These are phyloP conservation scores for Thermochaetoides thermophila DNA, from an alignment of 495 filamentous ascomycete species.

Conservation along the genomic window DNA sequence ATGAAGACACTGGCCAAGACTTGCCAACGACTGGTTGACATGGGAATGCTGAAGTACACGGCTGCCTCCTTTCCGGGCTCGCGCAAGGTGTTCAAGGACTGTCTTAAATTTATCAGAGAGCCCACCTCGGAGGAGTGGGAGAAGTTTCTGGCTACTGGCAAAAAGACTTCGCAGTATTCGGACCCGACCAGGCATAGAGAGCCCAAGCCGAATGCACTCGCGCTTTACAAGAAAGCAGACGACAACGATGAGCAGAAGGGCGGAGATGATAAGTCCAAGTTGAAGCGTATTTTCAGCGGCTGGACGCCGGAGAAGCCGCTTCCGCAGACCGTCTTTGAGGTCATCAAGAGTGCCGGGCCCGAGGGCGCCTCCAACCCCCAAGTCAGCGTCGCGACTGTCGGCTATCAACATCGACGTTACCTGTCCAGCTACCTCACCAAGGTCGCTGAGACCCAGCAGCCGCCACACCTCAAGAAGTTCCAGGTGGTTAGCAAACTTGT, in stretches of 20 bases:
- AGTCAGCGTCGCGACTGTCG: slow-evolving; percentile 27
- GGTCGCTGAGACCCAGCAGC: slow-evolving; percentile 29
- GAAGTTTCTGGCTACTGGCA: slow-evolving; percentile 31
- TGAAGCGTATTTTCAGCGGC: slow-evolving; percentile 16
- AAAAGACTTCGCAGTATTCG: slow-evolving; percentile 22
- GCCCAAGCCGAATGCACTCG: slow-evolving; percentile 19
- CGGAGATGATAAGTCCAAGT: slow-evolving; percentile 8
- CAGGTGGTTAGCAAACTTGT: slow-evolving; percentile 27
- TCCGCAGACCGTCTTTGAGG: slow-evolving; percentile 27
- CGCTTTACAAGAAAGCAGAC: slow-evolving; percentile 12
- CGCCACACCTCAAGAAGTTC: slow-evolving; percentile 27
- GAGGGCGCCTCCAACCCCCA: slow-evolving; percentile 29
- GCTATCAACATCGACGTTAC: slow-evolving; percentile 29
- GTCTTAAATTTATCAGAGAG: slow-evolving; percentile 62
- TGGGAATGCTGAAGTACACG: slow-evolving; percentile 56
- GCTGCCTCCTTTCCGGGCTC: slow-evolving; percentile 37
- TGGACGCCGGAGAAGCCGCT: slow-evolving; percentile 33
- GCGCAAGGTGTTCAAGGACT: slow-evolving; percentile 39
- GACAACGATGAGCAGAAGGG: slow-evolving; percentile 4
- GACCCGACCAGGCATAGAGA: slow-evolving; percentile 15
- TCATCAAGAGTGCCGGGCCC: slow-evolving; percentile 25
- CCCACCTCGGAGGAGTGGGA: slow-evolving; percentile 50
- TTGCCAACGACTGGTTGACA: slow-evolving; percentile 50
- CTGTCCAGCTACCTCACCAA: slow-evolving; percentile 24
- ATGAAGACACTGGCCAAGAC: slow-evolving; percentile 55